Base-by-base conservation (phyloP, 148 eudicot genomes). In the Camellia granthamiana region DNA sequence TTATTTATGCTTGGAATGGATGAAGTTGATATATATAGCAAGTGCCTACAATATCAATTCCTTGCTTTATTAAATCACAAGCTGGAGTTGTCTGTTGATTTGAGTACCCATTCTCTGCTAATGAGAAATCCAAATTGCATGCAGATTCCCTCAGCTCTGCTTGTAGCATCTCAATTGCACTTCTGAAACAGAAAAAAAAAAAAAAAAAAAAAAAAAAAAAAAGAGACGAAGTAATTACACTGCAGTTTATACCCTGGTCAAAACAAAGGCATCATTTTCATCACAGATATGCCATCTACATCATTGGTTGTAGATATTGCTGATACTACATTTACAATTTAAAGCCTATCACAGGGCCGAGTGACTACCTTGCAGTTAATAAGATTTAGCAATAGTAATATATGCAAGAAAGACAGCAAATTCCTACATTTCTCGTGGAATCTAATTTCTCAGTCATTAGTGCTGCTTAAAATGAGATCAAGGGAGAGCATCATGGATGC, bases 141-240 rank as follows among this genome's bases (percentile, higher is more conserved):
- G 38, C 38, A 49, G 83, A 79, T 54, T 91, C 92, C 82, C 85
- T 91, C 21, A 83, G 83, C 81, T 94, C 99, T 60, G 91, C 85
- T 88, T 90, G 94, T 71, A 92, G 85, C 43, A 86, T 81, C 85
- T 93, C 99, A 87, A 93, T 89, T 80, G 99, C 97, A 87, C 94
- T 89, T 93, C 99, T 96, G 90, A 44, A 87, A 65, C 55, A 74
- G 7, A 30, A 30, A 30, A 30, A 30, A 23, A 23, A 76, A 23
- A 23, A 23, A 23, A 23, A 23, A 23, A 23, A 23, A 23, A 23
- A 23, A 23, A 23, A 76, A 23, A 23, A 43, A 64, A 64, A 38
- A 38, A 23, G 51, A 6, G 44, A 12, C 6, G 1, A 43, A 16
- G 70, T 61, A 52, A 80, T 67, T 77, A 77, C 30, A 15, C 10